Conservation (phyloP, 345 rosid species). For the Citrus sp. region DNA sequence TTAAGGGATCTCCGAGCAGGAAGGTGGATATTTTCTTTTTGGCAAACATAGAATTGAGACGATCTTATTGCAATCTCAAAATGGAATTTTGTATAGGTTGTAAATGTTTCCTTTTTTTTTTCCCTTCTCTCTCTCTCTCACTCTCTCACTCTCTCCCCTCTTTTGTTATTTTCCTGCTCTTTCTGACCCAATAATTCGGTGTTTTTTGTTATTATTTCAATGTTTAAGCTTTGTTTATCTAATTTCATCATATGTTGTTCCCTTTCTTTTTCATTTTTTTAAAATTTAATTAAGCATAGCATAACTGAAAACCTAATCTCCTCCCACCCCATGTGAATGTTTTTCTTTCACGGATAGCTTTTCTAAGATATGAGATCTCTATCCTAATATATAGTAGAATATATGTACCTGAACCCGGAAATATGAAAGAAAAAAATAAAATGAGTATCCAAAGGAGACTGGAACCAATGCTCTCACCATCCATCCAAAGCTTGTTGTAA, state of each 20-base stretch:
- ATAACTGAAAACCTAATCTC: not conserved
- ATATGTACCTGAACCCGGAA: no score
- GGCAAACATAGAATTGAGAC: not conserved
- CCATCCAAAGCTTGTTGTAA: no score
- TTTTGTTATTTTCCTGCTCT: slow-evolving; percentile 1
- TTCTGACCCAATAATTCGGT: not conserved
- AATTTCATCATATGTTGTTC: not conserved
- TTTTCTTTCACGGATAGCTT: no score
- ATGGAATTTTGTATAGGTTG: slow-evolving; percentile 48
- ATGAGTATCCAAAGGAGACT: no score
- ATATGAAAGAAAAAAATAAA: no score
- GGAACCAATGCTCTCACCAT: no score
- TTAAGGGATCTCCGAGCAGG: slow-evolving; percentile 15
- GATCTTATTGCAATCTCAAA: slow-evolving; percentile 10
- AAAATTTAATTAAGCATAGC: not conserved
- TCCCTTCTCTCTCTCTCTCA: accelerated
- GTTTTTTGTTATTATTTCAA: not conserved
- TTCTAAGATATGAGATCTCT: no score
- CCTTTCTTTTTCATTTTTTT: not conserved
- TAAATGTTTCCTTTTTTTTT: slow-evolving; percentile 21
- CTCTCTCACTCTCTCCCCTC: not conserved
- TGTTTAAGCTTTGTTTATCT: not conserved
- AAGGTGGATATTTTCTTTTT: slow-evolving; percentile 14
- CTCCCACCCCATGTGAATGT: no score
- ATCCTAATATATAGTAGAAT: no score